Evolutionary conservation across 129 eudicot genomes (phyloP), one percentile per base, ranked within the genome.

Genomic region (Silybum marianum): DNA sequence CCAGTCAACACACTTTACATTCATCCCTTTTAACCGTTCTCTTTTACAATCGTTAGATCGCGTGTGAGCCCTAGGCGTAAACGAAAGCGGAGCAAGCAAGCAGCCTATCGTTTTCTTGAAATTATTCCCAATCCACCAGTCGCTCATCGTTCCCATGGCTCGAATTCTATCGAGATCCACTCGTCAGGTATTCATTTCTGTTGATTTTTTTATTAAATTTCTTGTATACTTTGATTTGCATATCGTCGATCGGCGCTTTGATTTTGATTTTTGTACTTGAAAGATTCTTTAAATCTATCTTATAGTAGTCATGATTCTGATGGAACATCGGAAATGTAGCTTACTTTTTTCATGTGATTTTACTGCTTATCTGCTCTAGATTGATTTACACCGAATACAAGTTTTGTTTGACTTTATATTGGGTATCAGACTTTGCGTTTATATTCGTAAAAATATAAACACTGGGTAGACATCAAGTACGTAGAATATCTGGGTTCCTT

Each of bases 101-200:
- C 81, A 71, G 76, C 77, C 69, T 23, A 36, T 14, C 72, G n/a
- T 71, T 32, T 32, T 38, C 40, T 58, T 39, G 48, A 69, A 54
- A 69, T 51, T 76, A 40, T 63, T 63, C 51, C 26, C 26, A 46
- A 74, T n/a, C n/a, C n/a, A n/a, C n/a, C n/a, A n/a, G n/a, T n/a
- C n/a, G n/a, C n/a, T n/a, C n/a, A n/a, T n/a, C n/a, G n/a, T n/a
- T n/a, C n/a, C n/a, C n/a, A 83, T 83, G 86, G 86, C 86, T 78
- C 83, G 83, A 77, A 44, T 44, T 32, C 8, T 83, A 72, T 83
- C 86, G 69, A 83, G 86, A 83, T 83, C 86, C 70, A 71, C 86
- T 78, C 86, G 86, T 48, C 86, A 83, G 86, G 86, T 34, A 78
- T 74, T n/a, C 26, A 69, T 68, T 44, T 18, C n/a, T 75, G 69